Conservation (phyloP, 2,329 filamentous ascomycete species). For the Sclerotinia sclerotiorum region DNA sequence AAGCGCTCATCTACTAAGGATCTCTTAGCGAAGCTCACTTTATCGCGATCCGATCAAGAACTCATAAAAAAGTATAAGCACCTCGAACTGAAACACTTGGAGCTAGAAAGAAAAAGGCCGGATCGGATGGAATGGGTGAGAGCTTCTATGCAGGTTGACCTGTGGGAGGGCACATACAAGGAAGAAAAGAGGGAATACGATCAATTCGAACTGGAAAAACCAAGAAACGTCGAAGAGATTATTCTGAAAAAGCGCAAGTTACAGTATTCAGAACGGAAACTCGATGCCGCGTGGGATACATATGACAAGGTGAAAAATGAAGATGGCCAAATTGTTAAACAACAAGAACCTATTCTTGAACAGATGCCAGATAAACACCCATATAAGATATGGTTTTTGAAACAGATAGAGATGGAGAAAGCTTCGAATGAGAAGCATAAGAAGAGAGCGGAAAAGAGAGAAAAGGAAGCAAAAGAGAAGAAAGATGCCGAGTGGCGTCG, state of each 20-base stretch:
- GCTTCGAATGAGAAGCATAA: background rate
- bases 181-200: background rate
- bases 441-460: background rate
- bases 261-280: background rate
- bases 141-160: background rate
- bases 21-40: background rate
- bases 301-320: background rate
- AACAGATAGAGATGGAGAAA: background rate
- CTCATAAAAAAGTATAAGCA: background rate
- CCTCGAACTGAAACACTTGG: background rate
- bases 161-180: background rate
- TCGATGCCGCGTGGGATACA: background rate
- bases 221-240: background rate
- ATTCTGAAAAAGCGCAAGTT: too few species aligned
- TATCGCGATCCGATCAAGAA: background rate
- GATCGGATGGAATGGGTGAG: background rate
- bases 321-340: background rate
- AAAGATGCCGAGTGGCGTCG: background rate
- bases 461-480: background rate
- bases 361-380: background rate
- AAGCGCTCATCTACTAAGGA: background rate
- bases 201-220: background rate
- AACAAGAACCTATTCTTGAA: background rate
- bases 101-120: background rate
- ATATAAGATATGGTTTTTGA: slow-evolving; percentile 4